Conservation (phyloP, 306 rosid species). For the Quillaja saponaria region DNA sequence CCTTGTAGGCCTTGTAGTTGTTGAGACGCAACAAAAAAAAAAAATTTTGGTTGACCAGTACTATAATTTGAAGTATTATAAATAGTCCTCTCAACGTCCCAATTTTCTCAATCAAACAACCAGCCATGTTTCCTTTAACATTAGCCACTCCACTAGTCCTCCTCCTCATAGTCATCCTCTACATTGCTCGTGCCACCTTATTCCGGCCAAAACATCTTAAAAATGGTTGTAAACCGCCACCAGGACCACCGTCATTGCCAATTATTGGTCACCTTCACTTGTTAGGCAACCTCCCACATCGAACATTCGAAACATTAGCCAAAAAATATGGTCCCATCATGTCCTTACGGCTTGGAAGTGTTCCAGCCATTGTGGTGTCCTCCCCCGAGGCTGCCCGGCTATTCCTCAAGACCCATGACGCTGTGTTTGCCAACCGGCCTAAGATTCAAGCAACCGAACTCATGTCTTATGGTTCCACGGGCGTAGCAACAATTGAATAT, state of each 20-base stretch:
- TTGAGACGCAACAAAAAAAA: too few species aligned
- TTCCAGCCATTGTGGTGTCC: slow-evolving; percentile 36
- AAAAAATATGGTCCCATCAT: slow-evolving; percentile 47
- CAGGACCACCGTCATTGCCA: slow-evolving; percentile 47
- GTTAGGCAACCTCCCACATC: slow-evolving; percentile 44
- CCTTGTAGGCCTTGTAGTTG: too few species aligned
- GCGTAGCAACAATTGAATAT: slow-evolving; percentile 23
- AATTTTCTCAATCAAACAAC: too few species aligned
- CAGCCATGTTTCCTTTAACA: too few species aligned
- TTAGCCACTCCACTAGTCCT: slow-evolving; percentile 10
- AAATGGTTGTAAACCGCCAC: slow-evolving; percentile 32
- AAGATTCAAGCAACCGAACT: slow-evolving; percentile 14
- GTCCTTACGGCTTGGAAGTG: slow-evolving; percentile 41
- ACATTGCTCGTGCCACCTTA: slow-evolving; percentile 4
- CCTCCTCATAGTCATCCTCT: slow-evolving; percentile 17
- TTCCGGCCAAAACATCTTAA: slow-evolving; percentile 17
- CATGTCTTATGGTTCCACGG: slow-evolving; percentile 31
- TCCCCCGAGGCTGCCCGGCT: slow-evolving; percentile 48
- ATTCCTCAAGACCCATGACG: slow-evolving; percentile 58
- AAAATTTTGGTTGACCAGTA: too few species aligned
- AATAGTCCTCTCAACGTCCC: too few species aligned
- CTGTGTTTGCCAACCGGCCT: slow-evolving; percentile 31
- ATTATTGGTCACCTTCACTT: slow-evolving; percentile 49
- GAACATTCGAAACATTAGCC: slow-evolving; percentile 42
- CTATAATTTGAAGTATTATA: too few species aligned